phyloP scores from a whole-genome alignment of 768 basidiomycete species.

The Boletus sp. region DNA sequence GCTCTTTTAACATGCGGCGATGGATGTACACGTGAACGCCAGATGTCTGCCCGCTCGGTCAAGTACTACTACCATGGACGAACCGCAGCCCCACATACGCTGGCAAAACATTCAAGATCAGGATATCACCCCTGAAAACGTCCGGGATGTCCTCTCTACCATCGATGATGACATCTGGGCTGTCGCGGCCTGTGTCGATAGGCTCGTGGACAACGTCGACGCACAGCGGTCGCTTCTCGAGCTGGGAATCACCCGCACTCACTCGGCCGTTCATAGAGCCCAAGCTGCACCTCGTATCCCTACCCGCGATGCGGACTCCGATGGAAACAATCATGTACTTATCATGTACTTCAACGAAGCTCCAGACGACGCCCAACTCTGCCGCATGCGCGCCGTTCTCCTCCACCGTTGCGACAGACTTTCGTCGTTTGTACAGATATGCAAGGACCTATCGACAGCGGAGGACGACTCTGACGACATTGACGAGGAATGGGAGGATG shows the following conservation, averaged over 20 bases:
- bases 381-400: conserved; percentile 62
- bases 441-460: conserved; percentile 36
- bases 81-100: conserved; percentile 37
- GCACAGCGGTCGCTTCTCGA: conserved; percentile 58
- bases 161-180: conserved; percentile 75
- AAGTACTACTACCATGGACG: conserved; percentile 32
- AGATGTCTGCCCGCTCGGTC: not conserved
- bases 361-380: conserved; percentile 63
- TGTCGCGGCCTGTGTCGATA: conserved; percentile 67
- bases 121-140: conserved; percentile 49
- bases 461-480: conserved; percentile 30
- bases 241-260: conserved; percentile 61
- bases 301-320: conserved; percentile 18
- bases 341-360: conserved; percentile 51
- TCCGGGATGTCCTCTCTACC: conserved; percentile 46
- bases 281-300: conserved; percentile 35
- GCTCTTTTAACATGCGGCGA: not conserved
- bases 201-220: conserved; percentile 53
- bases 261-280: conserved; percentile 44
- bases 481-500: conserved; percentile 48
- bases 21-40: conserved; percentile 1
- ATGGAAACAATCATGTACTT: conserved; percentile 29
- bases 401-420: conserved; percentile 65
- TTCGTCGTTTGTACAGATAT: conserved; percentile 68
- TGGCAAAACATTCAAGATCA: conserved; percentile 60